Evolutionary conservation across 257 asterid species (phyloP).

Genomic region (Scutellaria barbata): DNA sequence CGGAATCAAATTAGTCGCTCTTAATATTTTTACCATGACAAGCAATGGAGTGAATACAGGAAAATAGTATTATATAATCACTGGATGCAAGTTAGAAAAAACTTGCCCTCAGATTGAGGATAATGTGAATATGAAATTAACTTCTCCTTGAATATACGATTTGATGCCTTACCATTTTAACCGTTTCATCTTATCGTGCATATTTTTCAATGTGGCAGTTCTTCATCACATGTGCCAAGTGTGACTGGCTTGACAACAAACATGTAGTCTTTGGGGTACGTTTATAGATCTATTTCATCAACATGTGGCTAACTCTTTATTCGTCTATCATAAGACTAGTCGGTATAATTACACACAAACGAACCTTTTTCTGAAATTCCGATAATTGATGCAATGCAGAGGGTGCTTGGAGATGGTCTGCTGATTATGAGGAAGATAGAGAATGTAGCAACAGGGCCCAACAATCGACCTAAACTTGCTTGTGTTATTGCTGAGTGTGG

Average conservation of each 20-base stretch:
- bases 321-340: not conserved
- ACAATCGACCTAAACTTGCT: conserved; percentile 82
- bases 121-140: too few relatives aligned
- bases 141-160: too few relatives aligned
- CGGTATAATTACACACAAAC: not conserved
- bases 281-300: not conserved
- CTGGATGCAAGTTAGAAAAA: not conserved
- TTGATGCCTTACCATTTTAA: not conserved
- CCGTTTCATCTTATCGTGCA: conserved; percentile 9
- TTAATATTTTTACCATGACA: not conserved
- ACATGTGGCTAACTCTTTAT: not conserved
- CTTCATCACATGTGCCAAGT: conserved; percentile 89
- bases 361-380: not conserved
- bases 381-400: conserved; percentile 50
- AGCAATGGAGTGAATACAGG: conserved; percentile 3
- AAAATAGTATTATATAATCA: not conserved
- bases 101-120: too few relatives aligned
- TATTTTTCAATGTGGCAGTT: conserved; percentile 56
- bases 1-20: conserved; percentile 12
- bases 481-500: conserved; percentile 92
- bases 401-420: conserved; percentile 93
- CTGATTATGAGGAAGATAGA: conserved; percentile 86
- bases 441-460: conserved; percentile 91
- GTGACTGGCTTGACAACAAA: conserved; percentile 98
- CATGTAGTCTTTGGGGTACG: conserved; percentile 97